Conservation (phyloP, 441 rosid species). For the Adansonia grandidieri region DNA sequence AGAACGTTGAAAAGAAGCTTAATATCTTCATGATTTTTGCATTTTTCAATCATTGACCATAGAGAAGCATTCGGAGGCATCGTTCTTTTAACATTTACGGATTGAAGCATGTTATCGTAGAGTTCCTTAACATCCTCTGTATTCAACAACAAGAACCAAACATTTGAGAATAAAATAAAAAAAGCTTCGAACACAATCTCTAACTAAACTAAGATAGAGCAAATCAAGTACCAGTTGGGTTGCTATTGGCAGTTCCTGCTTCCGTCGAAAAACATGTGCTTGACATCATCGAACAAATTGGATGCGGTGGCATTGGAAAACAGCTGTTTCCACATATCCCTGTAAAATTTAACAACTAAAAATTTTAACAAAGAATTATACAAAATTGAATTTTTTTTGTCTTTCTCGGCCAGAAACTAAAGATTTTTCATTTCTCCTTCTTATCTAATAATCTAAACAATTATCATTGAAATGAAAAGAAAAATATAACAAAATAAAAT, state of each 20-base stretch:
- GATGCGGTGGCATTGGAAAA: constrained; percentile 19
- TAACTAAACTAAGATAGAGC: background rate
- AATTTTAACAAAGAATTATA: background rate
- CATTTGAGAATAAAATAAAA: background rate
- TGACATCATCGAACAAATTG: constrained; percentile 30
- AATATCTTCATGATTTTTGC: constrained; percentile 63
- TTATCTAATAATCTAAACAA: background rate
- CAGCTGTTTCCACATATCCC: constrained; percentile 41
- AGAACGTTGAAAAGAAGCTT: constrained; percentile 63
- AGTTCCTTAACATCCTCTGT: constrained; percentile 80
- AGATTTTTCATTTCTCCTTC: background rate
- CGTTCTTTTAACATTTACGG: constrained; percentile 59
- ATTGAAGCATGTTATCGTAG: constrained; percentile 62
- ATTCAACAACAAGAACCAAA: constrained; percentile 28
- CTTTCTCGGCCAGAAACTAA: background rate
- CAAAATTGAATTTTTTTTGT: background rate
- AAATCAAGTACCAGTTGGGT: constrained; percentile 59
- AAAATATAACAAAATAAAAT: background rate
- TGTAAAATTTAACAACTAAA: constrained; percentile 20
- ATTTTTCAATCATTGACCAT: constrained; percentile 80
- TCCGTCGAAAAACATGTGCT: constrained; percentile 50
- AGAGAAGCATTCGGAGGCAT: constrained; percentile 86
- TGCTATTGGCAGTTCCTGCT: constrained; percentile 36
- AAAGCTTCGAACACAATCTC: constrained; percentile 4
- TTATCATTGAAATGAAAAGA: background rate